Evolutionary conservation across 495 filamentous ascomycete genomes (phyloP).

Genomic region (Xylaria cubensis): DNA sequence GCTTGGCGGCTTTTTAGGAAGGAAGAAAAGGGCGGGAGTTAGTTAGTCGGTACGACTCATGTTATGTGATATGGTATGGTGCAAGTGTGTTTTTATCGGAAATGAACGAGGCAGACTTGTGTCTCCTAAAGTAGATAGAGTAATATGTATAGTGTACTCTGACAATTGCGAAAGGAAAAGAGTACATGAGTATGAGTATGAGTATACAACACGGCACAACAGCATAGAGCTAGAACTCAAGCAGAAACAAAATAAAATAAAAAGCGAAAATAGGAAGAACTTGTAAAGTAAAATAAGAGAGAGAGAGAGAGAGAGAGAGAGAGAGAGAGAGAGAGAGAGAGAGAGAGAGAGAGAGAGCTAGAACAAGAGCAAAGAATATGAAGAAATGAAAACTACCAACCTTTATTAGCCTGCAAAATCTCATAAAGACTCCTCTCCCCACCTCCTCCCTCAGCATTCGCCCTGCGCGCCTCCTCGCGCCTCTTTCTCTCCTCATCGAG

Average conservation of each 20-base stretch:
- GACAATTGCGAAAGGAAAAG: not conserved
- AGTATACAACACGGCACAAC: not conserved
- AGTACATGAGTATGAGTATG: not conserved
- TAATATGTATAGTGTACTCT: not conserved
- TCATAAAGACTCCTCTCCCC: slow-evolving; percentile 78
- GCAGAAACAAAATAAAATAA: not conserved
- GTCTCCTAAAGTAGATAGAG: not conserved
- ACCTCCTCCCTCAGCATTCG: slow-evolving; percentile 55
- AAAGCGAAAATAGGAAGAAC: not conserved
- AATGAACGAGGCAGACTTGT: not conserved
- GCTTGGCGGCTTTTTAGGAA: slow-evolving; percentile 80
- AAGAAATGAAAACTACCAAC: slow-evolving; percentile 46
- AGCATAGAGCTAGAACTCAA: not conserved
- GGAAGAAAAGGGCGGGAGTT: slow-evolving; percentile 10
- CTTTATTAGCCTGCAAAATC: slow-evolving; percentile 91
- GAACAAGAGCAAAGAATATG: not conserved
- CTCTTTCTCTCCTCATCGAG: slow-evolving; percentile 66
- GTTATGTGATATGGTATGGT: too few species aligned
- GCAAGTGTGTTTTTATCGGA: too few species aligned
- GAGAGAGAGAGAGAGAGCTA: too few species aligned
- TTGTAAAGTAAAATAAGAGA: slow-evolving; percentile 3
- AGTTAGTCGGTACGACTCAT: not conserved
- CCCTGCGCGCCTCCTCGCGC: slow-evolving; percentile 60
- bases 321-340: not conserved
- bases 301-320: not conserved